Evolutionary conservation across 169 alveolate species (phyloP).

Genomic region (Toxoplasma gondii): DNA sequence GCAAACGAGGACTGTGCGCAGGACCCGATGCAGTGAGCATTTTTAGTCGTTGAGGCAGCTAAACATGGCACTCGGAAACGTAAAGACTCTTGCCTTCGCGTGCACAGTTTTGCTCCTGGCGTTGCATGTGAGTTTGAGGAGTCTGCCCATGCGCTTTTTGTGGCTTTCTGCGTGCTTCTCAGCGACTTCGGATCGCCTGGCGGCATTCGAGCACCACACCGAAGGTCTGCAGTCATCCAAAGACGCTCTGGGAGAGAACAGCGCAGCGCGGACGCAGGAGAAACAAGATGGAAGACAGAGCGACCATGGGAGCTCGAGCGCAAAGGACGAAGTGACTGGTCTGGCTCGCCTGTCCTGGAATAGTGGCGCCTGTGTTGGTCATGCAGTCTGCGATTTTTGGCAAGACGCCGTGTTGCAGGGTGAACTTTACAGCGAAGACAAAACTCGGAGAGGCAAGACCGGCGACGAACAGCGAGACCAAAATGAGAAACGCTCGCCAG

Average conservation of each 20-base stretch:
- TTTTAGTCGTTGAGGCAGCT: too few relatives aligned
- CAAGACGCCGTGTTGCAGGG: neutral
- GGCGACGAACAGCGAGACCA: too few relatives aligned
- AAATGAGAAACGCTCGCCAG: too few relatives aligned
- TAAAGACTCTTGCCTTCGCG: too few relatives aligned
- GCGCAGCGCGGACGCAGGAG: neutral
- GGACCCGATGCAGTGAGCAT: too few relatives aligned
- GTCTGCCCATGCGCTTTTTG: neutral
- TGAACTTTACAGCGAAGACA: neutral
- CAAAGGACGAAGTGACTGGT: neutral
- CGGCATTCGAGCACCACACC: neutral
- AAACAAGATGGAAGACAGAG: neutral
- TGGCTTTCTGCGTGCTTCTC: neutral
- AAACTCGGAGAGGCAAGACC: too few relatives aligned
- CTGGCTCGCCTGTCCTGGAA: neutral
- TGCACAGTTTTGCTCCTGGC: too few relatives aligned
- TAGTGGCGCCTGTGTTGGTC: neutral
- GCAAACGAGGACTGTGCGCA: too few relatives aligned
- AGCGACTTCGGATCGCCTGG: neutral
- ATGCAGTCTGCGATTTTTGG: constrained; percentile 1
- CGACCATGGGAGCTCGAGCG: neutral
- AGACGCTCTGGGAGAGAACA: neutral
- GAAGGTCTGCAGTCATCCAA: neutral
- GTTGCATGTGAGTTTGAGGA: too few relatives aligned
- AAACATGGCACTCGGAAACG: too few relatives aligned